A percentile compares a stretch with the other conserved stretches of the same genome.
Conservation (phyloP, 257 asterid species). For the Fraxinus excelsior region DNA sequence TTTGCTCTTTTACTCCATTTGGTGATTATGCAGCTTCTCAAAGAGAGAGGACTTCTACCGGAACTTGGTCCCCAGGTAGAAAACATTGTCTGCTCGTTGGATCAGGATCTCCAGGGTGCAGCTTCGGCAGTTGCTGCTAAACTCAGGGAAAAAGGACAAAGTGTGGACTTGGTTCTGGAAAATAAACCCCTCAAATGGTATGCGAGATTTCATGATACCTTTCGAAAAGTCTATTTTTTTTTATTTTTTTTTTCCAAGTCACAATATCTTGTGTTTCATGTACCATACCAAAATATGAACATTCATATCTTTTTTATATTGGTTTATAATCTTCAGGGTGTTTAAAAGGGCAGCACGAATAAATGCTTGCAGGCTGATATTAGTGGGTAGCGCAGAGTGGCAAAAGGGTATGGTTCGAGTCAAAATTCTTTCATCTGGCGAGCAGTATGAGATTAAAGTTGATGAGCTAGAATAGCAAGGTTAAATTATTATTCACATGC, state of each 20-base stretch:
- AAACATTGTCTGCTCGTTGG: slow-evolving; percentile 87
- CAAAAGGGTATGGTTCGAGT: slow-evolving; percentile 84
- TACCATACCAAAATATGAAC: too few species aligned
- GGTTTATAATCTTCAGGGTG: slow-evolving; percentile 47
- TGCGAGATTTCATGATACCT: background rate
- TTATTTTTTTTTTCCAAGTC: too few species aligned
- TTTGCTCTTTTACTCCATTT: background rate
- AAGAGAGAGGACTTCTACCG: slow-evolving; percentile 84
- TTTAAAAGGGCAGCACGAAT: slow-evolving; percentile 80
- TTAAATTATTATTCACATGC: background rate
- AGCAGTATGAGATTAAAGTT: slow-evolving; percentile 69
- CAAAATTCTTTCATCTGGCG: slow-evolving; percentile 72
- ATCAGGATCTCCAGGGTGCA: slow-evolving; percentile 70
- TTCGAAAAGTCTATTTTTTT: background rate
- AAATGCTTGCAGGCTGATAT: slow-evolving; percentile 73
- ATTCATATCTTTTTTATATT: background rate
- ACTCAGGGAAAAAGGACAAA: slow-evolving; percentile 85
- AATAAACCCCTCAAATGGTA: slow-evolving; percentile 93
- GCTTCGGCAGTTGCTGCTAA: slow-evolving; percentile 73
- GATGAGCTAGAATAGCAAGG: slow-evolving; percentile 57
- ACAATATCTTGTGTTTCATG: background rate
- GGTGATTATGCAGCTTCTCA: slow-evolving; percentile 63
- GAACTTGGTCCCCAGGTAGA: slow-evolving; percentile 66
- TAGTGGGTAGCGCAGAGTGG: slow-evolving; percentile 91
- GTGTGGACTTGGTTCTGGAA: slow-evolving; percentile 88